A percentile compares a stretch with the other conserved stretches of the same genome.
Conservation (phyloP, 75 land plant species). For the Ceratopteris richardii region DNA sequence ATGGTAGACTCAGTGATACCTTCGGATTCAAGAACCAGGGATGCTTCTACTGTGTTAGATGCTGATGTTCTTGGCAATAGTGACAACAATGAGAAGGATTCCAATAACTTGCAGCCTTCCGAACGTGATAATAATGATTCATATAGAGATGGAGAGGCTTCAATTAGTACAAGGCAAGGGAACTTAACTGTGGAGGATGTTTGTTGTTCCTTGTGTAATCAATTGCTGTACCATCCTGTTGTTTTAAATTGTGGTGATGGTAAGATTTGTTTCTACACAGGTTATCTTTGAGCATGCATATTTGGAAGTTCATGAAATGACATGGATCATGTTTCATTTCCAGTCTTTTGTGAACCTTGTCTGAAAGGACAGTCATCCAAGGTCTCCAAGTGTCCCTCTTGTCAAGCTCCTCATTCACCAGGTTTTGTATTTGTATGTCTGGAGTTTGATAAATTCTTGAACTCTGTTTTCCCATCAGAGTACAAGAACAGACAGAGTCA, state of each 20-base stretch:
- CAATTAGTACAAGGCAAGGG: too few species aligned
- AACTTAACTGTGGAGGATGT: slow-evolving; percentile 28
- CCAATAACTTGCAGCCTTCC: too few species aligned
- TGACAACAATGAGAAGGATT: too few species aligned
- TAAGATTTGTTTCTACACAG: background rate
- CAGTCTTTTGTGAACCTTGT: slow-evolving; percentile 64
- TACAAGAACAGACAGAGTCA: background rate
- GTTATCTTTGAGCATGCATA: background rate
- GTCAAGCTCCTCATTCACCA: slow-evolving; percentile 47
- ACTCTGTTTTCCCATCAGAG: slow-evolving; percentile 1
- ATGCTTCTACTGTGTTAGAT: background rate
- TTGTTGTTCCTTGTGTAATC: slow-evolving; percentile 41
- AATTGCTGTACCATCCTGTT: slow-evolving; percentile 49
- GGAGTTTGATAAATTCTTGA: slow-evolving; percentile 54
- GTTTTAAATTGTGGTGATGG: slow-evolving; percentile 86
- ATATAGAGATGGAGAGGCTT: too few species aligned
- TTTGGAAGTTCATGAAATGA: background rate
- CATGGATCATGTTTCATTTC: background rate
- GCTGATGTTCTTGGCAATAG: too few species aligned
- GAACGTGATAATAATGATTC: too few species aligned
- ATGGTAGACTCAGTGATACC: background rate
- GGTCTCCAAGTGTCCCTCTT: slow-evolving; percentile 35
- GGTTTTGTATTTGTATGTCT: slow-evolving; percentile 53
- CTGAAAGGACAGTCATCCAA: slow-evolving; percentile 2
- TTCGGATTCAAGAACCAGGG: background rate